Percentiles rank a stretch among this genome's conserved stretches.
phyloP scores from a whole-genome alignment of 2,329 filamentous ascomycete species.

The Paraphaeosphaeria sporulosa region DNA sequence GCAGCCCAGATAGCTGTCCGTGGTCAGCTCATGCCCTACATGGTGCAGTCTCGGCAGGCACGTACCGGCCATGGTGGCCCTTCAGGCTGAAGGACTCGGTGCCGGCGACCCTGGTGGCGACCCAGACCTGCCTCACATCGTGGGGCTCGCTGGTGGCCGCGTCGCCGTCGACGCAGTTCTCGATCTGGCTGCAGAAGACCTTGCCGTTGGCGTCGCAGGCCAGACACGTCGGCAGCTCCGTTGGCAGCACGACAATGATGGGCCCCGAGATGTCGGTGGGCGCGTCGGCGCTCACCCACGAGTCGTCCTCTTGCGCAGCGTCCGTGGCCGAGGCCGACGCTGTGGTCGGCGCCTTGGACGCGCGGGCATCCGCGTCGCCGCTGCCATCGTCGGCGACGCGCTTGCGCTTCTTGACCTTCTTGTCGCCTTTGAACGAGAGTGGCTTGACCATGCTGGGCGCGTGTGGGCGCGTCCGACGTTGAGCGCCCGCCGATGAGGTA shows the following conservation, averaged over 20 bases:
- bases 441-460: slow-evolving; percentile 77
- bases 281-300: slow-evolving; percentile 86
- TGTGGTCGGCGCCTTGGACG: slow-evolving; percentile 46
- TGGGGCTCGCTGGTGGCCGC: slow-evolving; percentile 89
- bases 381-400: slow-evolving; percentile 65
- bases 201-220: slow-evolving; percentile 87
- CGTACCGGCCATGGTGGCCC: slow-evolving; percentile 82
- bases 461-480: slow-evolving; percentile 3
- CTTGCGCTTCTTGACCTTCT: slow-evolving; percentile 92
- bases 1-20: slow-evolving; percentile 77
- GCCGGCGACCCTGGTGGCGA: slow-evolving; percentile 83
- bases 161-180: slow-evolving; percentile 88
- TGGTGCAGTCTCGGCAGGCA: background rate
- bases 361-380: slow-evolving; percentile 49
- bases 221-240: slow-evolving; percentile 74
- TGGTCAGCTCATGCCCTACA: background rate
- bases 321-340: slow-evolving; percentile 43
- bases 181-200: slow-evolving; percentile 81
- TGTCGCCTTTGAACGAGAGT: slow-evolving; percentile 95
- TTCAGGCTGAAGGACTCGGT: slow-evolving; percentile 87
- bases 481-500: slow-evolving; percentile 12
- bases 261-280: slow-evolving; percentile 80
- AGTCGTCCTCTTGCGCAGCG: slow-evolving; percentile 73
- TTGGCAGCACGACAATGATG: slow-evolving; percentile 81
- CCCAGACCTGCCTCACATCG: slow-evolving; percentile 95